Conservation (phyloP, 345 rosid genomes). For the Eucalyptus paniculata region DNA sequence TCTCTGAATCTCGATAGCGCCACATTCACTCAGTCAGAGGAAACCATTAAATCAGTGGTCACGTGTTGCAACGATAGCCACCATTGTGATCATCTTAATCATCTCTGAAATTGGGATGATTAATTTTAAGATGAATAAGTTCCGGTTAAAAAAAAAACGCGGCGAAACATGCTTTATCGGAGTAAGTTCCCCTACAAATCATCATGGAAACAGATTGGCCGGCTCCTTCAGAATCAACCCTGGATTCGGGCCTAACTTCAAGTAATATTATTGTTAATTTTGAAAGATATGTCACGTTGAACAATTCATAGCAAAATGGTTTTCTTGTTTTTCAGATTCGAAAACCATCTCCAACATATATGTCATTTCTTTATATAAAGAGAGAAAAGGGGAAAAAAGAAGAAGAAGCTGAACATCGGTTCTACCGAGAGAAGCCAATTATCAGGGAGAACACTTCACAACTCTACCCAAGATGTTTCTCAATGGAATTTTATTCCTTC, state of each 20-base stretch:
- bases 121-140: too few relatives aligned
- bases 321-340: not conserved
- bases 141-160: fast-evolving
- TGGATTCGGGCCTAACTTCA: not conserved
- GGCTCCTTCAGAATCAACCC: not conserved
- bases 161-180: not conserved
- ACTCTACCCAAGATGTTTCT: not conserved
- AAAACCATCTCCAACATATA: not conserved
- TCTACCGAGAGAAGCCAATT: not conserved
- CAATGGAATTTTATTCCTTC: not conserved
- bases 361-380: not conserved
- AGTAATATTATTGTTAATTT: not conserved
- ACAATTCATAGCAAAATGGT: not conserved
- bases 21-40: not conserved
- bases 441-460: not conserved
- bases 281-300: not conserved
- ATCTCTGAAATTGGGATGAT: not conserved
- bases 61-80: not conserved
- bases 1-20: not conserved
- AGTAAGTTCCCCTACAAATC: not conserved
- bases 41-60: not conserved
- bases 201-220: not conserved
- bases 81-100: not conserved
- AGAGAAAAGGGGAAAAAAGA: not conserved
- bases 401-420: not conserved